Conservation (phyloP, 1,139 yeast genomes). For the Yamadazyma dendronema region DNA sequence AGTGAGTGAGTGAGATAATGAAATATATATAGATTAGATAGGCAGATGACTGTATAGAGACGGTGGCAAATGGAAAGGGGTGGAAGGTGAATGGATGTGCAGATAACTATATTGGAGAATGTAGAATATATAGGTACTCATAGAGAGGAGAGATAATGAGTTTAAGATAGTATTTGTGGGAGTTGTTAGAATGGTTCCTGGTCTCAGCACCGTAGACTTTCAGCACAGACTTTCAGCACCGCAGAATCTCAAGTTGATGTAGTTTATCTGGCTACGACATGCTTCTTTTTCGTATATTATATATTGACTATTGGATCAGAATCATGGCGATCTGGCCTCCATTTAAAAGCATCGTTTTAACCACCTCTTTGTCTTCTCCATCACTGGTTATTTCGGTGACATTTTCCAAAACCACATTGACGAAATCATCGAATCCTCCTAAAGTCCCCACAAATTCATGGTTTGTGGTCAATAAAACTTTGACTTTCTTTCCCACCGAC, state of each 20-base stretch:
- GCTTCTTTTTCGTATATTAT: neutral
- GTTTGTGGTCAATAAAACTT: conserved; percentile 74
- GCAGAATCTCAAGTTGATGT: no score
- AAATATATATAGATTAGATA: neutral
- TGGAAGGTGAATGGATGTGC: no score
- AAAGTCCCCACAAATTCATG: conserved; percentile 82
- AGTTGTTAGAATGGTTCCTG: no score
- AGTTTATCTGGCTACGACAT: no score
- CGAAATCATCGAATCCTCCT: conserved; percentile 93
- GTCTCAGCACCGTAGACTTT: no score
- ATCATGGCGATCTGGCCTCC: conserved; percentile 89
- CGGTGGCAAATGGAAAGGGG: neutral
- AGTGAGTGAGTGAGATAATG: neutral
- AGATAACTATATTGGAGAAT: no score
- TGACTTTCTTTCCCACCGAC: conserved; percentile 76
- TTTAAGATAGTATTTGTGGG: no score
- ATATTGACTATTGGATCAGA: neutral
- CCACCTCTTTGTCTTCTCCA: conserved; percentile 35
- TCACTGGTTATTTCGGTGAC: conserved; percentile 58
- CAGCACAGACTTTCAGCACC: no score
- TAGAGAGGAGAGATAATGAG: neutral
- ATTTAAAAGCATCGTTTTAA: conserved; percentile 73
- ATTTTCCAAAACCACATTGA: conserved; percentile 84
- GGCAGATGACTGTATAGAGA: conserved; percentile 1
- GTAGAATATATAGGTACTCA: no score